Percentiles rank a stretch among this genome's conserved stretches.
phyloP scores from a whole-genome alignment of 371 early-diverging fungal genomes.

The Umbelopsis sp. region DNA sequence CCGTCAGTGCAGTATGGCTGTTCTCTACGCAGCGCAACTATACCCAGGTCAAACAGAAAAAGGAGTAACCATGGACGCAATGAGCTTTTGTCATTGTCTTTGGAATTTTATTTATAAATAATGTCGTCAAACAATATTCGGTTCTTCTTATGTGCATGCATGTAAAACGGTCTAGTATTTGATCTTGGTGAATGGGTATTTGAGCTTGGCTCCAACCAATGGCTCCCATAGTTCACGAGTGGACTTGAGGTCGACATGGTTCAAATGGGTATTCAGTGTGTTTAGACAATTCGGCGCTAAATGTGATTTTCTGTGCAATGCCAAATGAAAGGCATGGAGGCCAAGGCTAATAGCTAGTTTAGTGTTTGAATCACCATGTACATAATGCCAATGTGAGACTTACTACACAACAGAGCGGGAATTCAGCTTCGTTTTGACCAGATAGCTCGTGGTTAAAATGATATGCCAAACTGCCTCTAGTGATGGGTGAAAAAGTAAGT shows the following conservation, averaged over 20 bases:
- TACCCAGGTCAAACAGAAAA: conserved; percentile 2
- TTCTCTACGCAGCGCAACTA: conserved; percentile 10
- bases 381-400: background rate
- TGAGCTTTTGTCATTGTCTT: too few relatives aligned
- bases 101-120: too few relatives aligned
- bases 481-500: too few relatives aligned
- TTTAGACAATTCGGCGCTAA: background rate
- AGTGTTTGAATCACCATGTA: background rate
- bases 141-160: too few relatives aligned
- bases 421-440: background rate
- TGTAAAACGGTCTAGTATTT: background rate
- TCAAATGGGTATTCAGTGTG: background rate
- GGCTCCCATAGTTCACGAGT: background rate
- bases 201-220: background rate
- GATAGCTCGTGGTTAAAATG: background rate
- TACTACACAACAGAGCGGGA: background rate
- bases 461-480: conserved; percentile 9
- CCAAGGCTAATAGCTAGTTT: background rate
- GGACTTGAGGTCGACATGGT: background rate
- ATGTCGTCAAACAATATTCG: too few relatives aligned
- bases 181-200: conserved; percentile 8
- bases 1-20: background rate
- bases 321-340: background rate
- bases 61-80: background rate
- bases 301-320: background rate